These are phyloP conservation scores for Basidiobolus meristosporus DNA, from an alignment of 371 early-diverging fungal genomes.

Conservation along the genomic window DNA sequence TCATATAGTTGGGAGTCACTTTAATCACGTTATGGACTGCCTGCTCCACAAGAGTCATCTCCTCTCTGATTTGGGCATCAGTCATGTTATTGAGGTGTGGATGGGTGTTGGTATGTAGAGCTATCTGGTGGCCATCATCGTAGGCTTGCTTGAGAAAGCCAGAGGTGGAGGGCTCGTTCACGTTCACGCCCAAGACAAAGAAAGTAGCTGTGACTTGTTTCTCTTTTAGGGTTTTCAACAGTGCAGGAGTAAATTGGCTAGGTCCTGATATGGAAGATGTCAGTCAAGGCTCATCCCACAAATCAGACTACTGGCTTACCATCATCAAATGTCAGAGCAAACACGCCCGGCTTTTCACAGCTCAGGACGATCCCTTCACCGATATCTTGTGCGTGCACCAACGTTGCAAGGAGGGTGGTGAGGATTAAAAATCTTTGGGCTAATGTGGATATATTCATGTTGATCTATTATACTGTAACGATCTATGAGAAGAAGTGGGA, in stretches of 20 bases:
- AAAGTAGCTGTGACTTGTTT: constrained; percentile 35
- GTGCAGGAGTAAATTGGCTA: constrained; percentile 11
- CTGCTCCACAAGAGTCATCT: constrained; percentile 9
- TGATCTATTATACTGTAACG: no score
- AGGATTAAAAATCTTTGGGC: no score
- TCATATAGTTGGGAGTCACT: constrained; percentile 18
- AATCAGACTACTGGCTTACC: no score
- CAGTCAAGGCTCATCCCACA: no score
- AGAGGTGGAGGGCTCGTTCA: constrained; percentile 7
- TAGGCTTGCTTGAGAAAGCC: constrained; percentile 2
- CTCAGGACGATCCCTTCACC: constrained; percentile 11
- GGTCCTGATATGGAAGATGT: no score
- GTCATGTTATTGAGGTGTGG: constrained; percentile 14
- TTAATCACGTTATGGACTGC: constrained; percentile 14
- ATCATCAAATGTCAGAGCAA: constrained; percentile 25
- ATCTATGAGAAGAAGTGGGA: no score
- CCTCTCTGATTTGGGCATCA: constrained; percentile 11
- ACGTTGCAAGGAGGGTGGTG: no score
- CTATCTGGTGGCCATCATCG: constrained; percentile 20
- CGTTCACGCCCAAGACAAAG: constrained; percentile 32
- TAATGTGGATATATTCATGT: no score
- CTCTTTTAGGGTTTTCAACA: constrained; percentile 21
- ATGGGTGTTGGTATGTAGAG: constrained; percentile 27
- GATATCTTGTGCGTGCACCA: no score
- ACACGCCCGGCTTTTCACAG: constrained; percentile 4